Evolutionary conservation across 441 rosid genomes (phyloP), one percentile per base, ranked within the genome.

Genomic region (Sinapis alba): DNA sequence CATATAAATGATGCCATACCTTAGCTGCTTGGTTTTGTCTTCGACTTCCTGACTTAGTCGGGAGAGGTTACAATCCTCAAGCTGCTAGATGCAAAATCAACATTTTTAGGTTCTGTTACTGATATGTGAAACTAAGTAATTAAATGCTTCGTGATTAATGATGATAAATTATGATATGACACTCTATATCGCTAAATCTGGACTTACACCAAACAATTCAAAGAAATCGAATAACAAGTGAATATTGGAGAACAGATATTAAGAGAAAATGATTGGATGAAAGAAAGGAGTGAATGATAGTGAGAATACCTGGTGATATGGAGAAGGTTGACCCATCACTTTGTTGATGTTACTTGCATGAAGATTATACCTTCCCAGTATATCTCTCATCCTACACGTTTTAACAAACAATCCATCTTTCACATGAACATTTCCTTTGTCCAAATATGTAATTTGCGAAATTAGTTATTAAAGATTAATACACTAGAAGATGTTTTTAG

Each of bases 261-360:
- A 34, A 45, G 20, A 15, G 19, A 45, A 7, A 45, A 45, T 1
- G 3, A 45, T 41, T 13, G 13, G 47, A 13, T 45, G 53, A 45
- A 15, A 50, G 23, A 18, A 50, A 50, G 10, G 59, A 58, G 61
- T 53, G 45, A 64, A 3, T 19, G 60, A n/a, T n/a, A 1, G 16
- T 12, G 41, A 64, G 58, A 65, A 78, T 50, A 89, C 97, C 91
- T 90, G 94, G 77, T 87, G 69, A 84, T 87, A 86, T 65, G 84
- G 86, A 62, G 96, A 87, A 62, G 94, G 93, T 56, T 81, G 90
- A 43, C 85, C 83, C 71, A 87, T 86, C 71, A 86, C 36, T 77
- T 87, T 92, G 80, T 86, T 85, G 73, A 90, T 89, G 81, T 89
- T 94, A 87, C 88, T 89, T 3, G 96, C 82, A 75, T 91, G 94